Base-by-base conservation (phyloP, 768 basidiomycete species). In the Infundibulicybe gibba region DNA sequence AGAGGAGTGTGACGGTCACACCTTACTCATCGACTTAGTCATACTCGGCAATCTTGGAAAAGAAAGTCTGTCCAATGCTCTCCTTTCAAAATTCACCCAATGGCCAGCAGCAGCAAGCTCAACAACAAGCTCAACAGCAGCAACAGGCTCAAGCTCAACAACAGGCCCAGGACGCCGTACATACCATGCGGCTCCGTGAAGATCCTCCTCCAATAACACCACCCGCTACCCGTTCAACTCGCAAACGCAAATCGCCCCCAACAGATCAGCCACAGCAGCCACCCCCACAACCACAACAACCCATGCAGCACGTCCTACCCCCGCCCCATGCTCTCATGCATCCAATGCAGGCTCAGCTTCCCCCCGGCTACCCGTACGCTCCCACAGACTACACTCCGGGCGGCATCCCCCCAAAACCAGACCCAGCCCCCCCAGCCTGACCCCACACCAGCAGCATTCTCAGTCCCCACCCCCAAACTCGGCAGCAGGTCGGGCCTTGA, bases 171-270 rank as follows among this genome's bases (percentile, higher is more conserved):
- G 41, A 50, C 8, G 38, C 52, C 11, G 41, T 55, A 6, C 62
- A 62, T 25, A 62, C 72, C 16, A 79, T 83, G 77, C 79, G 83
- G 56, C 74, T 87, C 34, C 76, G 80, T 57, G 83, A 85, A 38
- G 82, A 85, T 43, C 75, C 64, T 45, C 71, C 68, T 40, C 68
- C 67, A 51, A 69, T 72, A 62, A 68, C 66, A 37, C 70, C 74
- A 34, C 63, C 56, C 14, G 33, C 75, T 12, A 49, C 71, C 41
- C 74, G 79, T 40, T 49, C 67, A 10, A 59, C 71, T 30, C 75
- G 85, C 48, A 90, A 90, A 61, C 79, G 87, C 56, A 90, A 90
- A 63, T 59, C 85, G 0, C 84, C 85, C 6, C 76, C 85, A 2
- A 58, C 64, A 40, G 57, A 51, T 9, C 58, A 64, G 41, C 61